Evolutionary conservation across 352 stramenopile species (phyloP).

Genomic region (Nothophytophthora sp.): DNA sequence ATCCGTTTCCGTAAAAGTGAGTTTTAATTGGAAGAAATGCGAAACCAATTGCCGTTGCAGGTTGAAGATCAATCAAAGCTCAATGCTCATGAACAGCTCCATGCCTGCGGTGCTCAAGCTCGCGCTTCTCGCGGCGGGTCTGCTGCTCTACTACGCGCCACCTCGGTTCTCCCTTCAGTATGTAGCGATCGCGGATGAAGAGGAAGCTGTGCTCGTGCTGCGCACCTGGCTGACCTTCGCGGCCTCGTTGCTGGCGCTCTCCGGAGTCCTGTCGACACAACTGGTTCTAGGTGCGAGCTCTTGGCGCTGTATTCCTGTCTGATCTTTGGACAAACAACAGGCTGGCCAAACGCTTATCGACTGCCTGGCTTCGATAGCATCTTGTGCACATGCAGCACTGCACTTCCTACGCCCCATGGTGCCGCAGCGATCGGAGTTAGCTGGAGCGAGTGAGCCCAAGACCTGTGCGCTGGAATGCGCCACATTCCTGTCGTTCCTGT

Average conservation of each 20-base stretch:
- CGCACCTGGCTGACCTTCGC: constrained; percentile 19
- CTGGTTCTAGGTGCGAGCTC: constrained; percentile 9
- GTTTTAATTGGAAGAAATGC: too few species aligned
- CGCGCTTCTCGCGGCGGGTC: background rate
- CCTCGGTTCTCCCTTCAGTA: too few species aligned
- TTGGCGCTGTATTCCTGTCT: background rate
- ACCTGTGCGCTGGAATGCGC: constrained; percentile 28
- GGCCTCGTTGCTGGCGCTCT: constrained; percentile 11
- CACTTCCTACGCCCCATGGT: constrained; percentile 16
- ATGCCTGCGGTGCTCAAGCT: background rate
- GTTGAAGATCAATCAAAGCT: too few species aligned
- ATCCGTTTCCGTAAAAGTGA: too few species aligned
- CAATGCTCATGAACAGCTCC: too few species aligned
- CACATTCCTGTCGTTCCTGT: constrained; percentile 28
- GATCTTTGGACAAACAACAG: too few species aligned
- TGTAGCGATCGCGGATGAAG: too few species aligned
- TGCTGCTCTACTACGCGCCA: background rate
- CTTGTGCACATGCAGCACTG: constrained; percentile 13
- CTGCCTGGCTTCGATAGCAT: constrained; percentile 4
- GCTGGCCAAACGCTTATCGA: too few species aligned
- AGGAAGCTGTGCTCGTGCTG: constrained; percentile 8
- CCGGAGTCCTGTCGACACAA: constrained; percentile 5
- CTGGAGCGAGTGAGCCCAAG: background rate
- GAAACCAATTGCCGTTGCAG: too few species aligned
- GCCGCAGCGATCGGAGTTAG: too few species aligned